These are phyloP conservation scores for Arthromyces matolae DNA, from an alignment of 768 basidiomycete species.

Conservation along the genomic window DNA sequence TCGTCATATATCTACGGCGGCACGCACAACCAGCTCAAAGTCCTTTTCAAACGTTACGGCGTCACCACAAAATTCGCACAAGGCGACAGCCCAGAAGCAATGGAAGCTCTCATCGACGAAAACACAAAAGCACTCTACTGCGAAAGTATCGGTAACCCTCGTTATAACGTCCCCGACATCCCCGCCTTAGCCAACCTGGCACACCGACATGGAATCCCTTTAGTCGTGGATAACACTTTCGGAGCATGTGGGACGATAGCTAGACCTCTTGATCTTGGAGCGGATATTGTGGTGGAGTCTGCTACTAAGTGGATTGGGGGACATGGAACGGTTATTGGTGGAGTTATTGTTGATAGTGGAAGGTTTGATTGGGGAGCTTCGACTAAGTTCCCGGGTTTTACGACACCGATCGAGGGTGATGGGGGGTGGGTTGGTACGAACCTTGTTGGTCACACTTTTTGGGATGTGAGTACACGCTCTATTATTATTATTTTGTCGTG, in stretches of 20 bases:
- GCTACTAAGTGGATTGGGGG: conserved; percentile 67
- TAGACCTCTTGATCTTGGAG: conserved; percentile 67
- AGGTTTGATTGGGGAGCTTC: conserved; percentile 72
- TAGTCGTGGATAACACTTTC: conserved; percentile 80
- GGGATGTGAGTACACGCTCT: too few relatives aligned
- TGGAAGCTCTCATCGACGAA: neutral
- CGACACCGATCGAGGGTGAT: conserved; percentile 70
- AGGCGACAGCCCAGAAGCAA: neutral
- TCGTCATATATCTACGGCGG: too few relatives aligned
- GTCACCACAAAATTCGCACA: neutral
- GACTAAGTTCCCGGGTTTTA: conserved; percentile 71
- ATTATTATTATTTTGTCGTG: too few relatives aligned
- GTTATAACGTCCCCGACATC: neutral
- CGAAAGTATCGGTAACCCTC: neutral
- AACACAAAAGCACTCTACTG: neutral
- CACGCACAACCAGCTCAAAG: too few relatives aligned
- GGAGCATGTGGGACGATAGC: conserved; percentile 71
- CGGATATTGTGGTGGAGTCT: conserved; percentile 64
- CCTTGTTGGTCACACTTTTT: too few relatives aligned
- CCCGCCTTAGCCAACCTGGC: neutral
- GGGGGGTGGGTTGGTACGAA: too few relatives aligned
- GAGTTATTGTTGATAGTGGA: conserved; percentile 67
- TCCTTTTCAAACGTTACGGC: neutral
- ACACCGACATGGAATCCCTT: conserved; percentile 49
- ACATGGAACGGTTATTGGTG: conserved; percentile 76